These are phyloP conservation scores for Papiliotrema fonsecae DNA, from an alignment of 1,284 basidiomycete genomes.

Conservation along the genomic window DNA sequence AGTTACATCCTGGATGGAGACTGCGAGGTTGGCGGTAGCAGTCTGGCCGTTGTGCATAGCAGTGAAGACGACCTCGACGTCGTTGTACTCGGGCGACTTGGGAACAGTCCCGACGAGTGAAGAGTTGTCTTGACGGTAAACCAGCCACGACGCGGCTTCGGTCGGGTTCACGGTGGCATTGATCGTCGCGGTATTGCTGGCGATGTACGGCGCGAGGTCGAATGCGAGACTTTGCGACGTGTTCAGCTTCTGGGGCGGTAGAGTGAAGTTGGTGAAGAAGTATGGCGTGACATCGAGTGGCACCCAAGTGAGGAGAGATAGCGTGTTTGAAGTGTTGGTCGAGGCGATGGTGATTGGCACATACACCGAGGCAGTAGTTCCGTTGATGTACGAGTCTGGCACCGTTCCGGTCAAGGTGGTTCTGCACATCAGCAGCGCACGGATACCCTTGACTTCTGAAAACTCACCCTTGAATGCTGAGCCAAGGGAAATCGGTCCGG, in stretches of 20 bases:
- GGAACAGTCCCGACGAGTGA: slow-evolving; percentile 41
- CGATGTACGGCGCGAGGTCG: slow-evolving; percentile 34
- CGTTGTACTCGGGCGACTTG: slow-evolving; percentile 24
- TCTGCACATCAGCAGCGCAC: neutral
- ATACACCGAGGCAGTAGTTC: slow-evolving; percentile 39
- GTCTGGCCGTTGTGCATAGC: slow-evolving; percentile 20
- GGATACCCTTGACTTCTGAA: neutral
- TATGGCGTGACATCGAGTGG: slow-evolving; percentile 47
- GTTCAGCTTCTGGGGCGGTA: slow-evolving; percentile 44
- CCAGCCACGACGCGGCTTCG: slow-evolving; percentile 46
- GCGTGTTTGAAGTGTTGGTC: slow-evolving; percentile 31
- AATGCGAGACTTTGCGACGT: slow-evolving; percentile 34
- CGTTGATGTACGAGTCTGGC: slow-evolving; percentile 48
- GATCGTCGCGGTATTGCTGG: slow-evolving; percentile 23
- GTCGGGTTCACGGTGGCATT: slow-evolving; percentile 35
- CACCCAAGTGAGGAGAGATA: slow-evolving; percentile 34
- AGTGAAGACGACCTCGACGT: slow-evolving; percentile 36
- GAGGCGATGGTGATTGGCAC: slow-evolving; percentile 42
- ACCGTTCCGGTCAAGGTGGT: slow-evolving; percentile 35
- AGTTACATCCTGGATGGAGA: slow-evolving; percentile 30
- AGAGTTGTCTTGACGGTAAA: slow-evolving; percentile 40
- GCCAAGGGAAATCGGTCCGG: slow-evolving; percentile 42
- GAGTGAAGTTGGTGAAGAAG: slow-evolving; percentile 45
- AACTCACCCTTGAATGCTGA: slow-evolving; percentile 46
- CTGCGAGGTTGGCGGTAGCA: slow-evolving; percentile 25